A percentile compares a stretch with the other conserved stretches of the same genome.
Evolutionary conservation across 2,329 filamentous ascomycete genomes (phyloP).

Genomic region (Pestalotiopsis sp.): DNA sequence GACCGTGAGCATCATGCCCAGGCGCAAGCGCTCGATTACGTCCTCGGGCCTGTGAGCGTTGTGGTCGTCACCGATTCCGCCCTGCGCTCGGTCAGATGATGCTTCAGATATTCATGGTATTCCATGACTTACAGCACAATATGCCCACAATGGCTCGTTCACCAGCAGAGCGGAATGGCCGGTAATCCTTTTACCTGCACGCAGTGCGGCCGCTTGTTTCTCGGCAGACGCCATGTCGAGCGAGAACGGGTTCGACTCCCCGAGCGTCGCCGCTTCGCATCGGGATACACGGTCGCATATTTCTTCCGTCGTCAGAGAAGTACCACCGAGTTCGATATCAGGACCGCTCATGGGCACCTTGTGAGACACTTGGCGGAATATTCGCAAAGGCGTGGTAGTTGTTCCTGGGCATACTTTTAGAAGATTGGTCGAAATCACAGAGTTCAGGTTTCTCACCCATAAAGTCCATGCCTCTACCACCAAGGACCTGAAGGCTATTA

Average conservation of each 20-base stretch:
- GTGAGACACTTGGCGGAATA: conserved; percentile 25
- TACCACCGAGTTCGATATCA: conserved; percentile 25
- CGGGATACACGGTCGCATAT: conserved; percentile 22
- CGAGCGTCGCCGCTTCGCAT: conserved; percentile 22
- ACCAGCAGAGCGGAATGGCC: conserved; percentile 23
- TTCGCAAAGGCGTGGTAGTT: conserved; percentile 19
- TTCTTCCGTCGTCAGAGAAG: conserved; percentile 19
- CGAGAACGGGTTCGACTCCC: conserved; percentile 26
- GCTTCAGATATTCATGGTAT: neutral
- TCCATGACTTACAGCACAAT: conserved; percentile 18
- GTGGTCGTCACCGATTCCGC: conserved; percentile 25
- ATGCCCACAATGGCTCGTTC: conserved; percentile 26
- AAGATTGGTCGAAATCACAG: neutral
- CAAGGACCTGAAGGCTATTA: conserved; percentile 15
- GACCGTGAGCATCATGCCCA: conserved; percentile 26
- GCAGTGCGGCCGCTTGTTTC: conserved; percentile 24
- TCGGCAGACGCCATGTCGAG: conserved; percentile 24
- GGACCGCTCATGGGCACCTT: conserved; percentile 23
- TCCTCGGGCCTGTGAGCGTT: conserved; percentile 23
- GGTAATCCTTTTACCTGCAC: conserved; percentile 25
- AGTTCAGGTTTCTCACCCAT: conserved; percentile 19
- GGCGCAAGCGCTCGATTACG: conserved; percentile 21
- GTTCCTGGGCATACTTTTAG: neutral
- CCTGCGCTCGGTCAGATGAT: neutral
- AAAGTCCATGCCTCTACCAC: conserved; percentile 24